Conservation (phyloP, 176 grass and related monocot genomes). For the Zoysia japonica region DNA sequence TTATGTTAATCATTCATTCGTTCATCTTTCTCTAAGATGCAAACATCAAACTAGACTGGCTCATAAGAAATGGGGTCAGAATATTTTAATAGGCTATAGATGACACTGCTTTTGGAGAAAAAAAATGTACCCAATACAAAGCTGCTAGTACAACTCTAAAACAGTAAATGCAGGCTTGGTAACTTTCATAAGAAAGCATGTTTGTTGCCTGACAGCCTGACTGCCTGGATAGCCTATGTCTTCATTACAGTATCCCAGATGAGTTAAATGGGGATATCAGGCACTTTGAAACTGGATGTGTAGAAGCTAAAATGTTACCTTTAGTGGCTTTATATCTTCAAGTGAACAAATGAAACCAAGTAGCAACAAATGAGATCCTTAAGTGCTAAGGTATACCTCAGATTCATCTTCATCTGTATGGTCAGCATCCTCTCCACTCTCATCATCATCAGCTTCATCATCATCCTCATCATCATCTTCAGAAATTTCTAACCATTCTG, state of each 20-base stretch:
- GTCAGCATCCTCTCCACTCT: slow-evolving; percentile 52
- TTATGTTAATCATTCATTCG: not conserved
- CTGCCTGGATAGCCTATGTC: not conserved
- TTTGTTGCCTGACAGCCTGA: not conserved
- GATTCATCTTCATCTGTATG: slow-evolving; percentile 74
- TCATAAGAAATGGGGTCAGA: slow-evolving; percentile 1
- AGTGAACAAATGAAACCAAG: not conserved
- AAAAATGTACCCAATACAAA: slow-evolving; percentile 1
- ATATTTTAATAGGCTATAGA: not conserved
- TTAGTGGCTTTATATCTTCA: not conserved
- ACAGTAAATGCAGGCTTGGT: slow-evolving; percentile 11
- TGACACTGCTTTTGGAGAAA: not conserved
- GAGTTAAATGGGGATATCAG: not conserved
- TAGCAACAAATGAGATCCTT: not conserved
- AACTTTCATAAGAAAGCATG: not conserved
- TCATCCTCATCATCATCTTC: slow-evolving; percentile 76
- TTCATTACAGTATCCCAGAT: not conserved
- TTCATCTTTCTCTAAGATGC: not conserved
- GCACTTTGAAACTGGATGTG: not conserved
- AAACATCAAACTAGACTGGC: not conserved
- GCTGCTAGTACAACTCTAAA: not conserved
- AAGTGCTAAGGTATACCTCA: slow-evolving; percentile 39
- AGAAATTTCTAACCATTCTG: slow-evolving; percentile 91
- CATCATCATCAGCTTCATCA: slow-evolving; percentile 61
- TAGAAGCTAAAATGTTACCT: not conserved